Conservation (phyloP, 306 rosid genomes). For the Prunus armeniaca region DNA sequence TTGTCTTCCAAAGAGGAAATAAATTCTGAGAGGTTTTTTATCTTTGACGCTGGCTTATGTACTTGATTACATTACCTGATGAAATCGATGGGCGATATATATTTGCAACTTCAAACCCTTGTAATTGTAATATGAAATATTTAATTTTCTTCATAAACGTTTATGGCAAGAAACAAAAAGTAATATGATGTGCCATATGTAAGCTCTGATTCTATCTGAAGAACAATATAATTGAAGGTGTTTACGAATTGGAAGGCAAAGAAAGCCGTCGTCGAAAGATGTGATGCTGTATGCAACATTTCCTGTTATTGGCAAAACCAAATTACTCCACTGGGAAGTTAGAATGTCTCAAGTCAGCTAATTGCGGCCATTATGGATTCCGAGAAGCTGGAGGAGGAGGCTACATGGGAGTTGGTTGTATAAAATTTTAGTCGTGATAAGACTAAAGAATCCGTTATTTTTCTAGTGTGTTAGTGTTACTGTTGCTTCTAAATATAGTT, state of each 20-base stretch:
- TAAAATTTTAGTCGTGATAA: too few relatives aligned
- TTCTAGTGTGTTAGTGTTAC: too few relatives aligned
- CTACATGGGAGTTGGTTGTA: neutral
- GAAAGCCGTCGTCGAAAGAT: neutral
- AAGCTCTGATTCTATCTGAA: neutral
- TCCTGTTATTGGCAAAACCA: too few relatives aligned
- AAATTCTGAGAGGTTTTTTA: constrained; percentile 39
- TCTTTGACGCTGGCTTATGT: constrained; percentile 29
- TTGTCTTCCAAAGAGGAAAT: constrained; percentile 42
- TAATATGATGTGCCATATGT: neutral
- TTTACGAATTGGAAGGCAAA: neutral
- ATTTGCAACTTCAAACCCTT: neutral
- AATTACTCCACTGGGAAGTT: too few relatives aligned
- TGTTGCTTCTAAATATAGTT: too few relatives aligned
- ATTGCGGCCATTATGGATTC: too few relatives aligned
- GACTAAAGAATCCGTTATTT: too few relatives aligned
- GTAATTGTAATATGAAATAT: neutral
- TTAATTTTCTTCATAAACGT: neutral
- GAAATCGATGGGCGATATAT: constrained; percentile 15
- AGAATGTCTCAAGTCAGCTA: too few relatives aligned
- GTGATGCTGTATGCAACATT: neutral
- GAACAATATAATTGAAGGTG: neutral
- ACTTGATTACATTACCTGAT: constrained; percentile 17
- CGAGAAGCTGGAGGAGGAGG: neutral
- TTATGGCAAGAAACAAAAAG: too few relatives aligned